A percentile compares a stretch with the other conserved stretches of the same genome.
Conservation (phyloP, 345 rosid species). For the Luvunga scandens region DNA sequence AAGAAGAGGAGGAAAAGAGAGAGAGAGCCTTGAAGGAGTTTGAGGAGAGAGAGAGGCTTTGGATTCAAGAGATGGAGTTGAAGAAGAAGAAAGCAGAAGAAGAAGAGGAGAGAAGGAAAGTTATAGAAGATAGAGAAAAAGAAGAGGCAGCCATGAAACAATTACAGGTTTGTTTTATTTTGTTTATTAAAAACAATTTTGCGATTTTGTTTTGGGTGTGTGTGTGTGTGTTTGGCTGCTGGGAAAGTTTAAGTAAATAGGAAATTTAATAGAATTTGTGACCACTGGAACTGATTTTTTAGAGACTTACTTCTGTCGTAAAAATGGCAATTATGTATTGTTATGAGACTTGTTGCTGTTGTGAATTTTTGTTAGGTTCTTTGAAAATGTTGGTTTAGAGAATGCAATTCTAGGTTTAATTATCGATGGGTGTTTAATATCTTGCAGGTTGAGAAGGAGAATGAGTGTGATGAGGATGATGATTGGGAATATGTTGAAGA, state of each 20-base stretch:
- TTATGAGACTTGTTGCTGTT: not conserved
- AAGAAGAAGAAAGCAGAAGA: constrained; percentile 51
- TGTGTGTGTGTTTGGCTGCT: constrained; percentile 17
- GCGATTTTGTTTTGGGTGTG: not conserved
- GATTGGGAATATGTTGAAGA: constrained; percentile 84
- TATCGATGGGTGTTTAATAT: not conserved
- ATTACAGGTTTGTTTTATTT: not conserved
- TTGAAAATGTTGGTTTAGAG: not conserved
- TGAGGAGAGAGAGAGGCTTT: constrained; percentile 72
- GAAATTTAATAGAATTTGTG: not conserved
- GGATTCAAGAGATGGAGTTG: constrained; percentile 63
- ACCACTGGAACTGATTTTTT: not conserved
- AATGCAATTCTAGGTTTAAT: not conserved
- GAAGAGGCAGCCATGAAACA: constrained; percentile 19
- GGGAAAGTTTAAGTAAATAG: not conserved
- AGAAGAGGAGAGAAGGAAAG: constrained; percentile 37
- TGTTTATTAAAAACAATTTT: not conserved
- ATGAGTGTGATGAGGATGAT: constrained; percentile 47
- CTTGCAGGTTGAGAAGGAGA: constrained; percentile 45
- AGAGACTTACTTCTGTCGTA: not conserved
- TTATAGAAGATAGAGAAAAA: constrained; percentile 38
- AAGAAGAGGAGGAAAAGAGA: constrained; percentile 56
- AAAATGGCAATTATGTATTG: too few species aligned
- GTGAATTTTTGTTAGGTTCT: not conserved
- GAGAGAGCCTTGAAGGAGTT: constrained; percentile 68